Percentiles rank a stretch among this genome's conserved stretches.
Conservation (phyloP, 768 basidiomycete species). For the Phlegmacium glaucopus region DNA sequence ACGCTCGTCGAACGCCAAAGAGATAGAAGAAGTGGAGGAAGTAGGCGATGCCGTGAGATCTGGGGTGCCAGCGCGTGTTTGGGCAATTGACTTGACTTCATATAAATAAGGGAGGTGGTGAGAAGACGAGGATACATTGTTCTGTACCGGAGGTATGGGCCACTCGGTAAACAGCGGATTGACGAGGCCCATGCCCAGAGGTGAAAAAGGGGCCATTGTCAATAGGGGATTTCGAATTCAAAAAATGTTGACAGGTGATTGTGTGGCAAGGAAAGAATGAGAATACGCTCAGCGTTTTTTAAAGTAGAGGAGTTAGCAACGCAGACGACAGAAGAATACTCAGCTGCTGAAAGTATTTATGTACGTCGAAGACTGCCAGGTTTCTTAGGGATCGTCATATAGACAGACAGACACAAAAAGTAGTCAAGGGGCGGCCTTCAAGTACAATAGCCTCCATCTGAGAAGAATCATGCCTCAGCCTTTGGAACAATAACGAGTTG, state of each 20-base stretch:
- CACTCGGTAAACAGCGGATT: not conserved
- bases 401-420: not conserved
- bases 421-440: not conserved
- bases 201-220: not conserved
- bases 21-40: constrained; percentile 10
- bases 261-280: too few relatives aligned
- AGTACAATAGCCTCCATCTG: not conserved
- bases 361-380: not conserved
- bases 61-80: not conserved
- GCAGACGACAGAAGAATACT: not conserved
- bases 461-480: too few relatives aligned
- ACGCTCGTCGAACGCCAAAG: constrained; percentile 13
- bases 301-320: not conserved
- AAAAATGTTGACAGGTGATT: not conserved
- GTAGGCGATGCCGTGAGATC: constrained; percentile 14
- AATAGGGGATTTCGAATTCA: not conserved
- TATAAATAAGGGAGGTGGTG: too few relatives aligned
- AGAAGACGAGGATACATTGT: too few relatives aligned
- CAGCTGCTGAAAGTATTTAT: not conserved
- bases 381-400: not conserved
- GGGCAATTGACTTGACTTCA: too few relatives aligned
- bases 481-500: too few relatives aligned
- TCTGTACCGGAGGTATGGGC: too few relatives aligned
- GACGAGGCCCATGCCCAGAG: not conserved
- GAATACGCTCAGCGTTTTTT: not conserved